Base-by-base conservation (phyloP, 139 green algal species). In the Chlamydomonas schloesseri region DNA sequence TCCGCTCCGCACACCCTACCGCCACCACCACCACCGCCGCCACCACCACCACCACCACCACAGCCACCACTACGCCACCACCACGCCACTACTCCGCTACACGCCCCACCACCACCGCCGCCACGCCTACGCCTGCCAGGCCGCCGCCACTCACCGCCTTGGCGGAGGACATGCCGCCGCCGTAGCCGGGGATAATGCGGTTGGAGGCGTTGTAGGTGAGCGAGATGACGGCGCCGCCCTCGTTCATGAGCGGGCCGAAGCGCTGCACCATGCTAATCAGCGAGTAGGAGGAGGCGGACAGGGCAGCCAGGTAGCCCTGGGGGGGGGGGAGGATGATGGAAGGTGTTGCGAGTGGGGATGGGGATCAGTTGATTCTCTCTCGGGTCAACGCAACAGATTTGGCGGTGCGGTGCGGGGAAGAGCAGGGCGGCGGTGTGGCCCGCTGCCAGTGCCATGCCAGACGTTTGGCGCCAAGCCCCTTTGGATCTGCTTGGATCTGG, bases 211-310 rank as follows among this genome's bases (percentile, higher is more conserved):
- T 92, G 93, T 99, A 99, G 31, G 98, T 99, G 15, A 99, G 93
- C n/a, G 95, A 97, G 81, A 99, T 93, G 83, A 90, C 92, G 36
- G 96, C 88, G 50, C 97, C 96, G 14, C 97, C 94, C 71, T 82
- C 42, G 82, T 90, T 95, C 93, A 96, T 95, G 81, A 95, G 83
- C 50, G 94, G 93, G 31, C 83, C 93, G 71, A 97, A 96, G 64
- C 90, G 89, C 91, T 98, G 95, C 50, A 99, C 29, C 95, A 99
- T 97, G 69, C 94, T 97, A 36, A 99, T 94, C 55, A 97, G 96
- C 34, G 97, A 99, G 94, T 99, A 99, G 57, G 95, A 95, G 24
- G 97, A 99, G 37, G 98, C 98, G n/a, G 95, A 98, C 67, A 99
- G 71, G 46, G 98, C 98, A 14, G 98, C 97, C 71, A 99, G 93